phyloP scores from a whole-genome alignment of 768 basidiomycete genomes.

The Butyriboletus loyo region DNA sequence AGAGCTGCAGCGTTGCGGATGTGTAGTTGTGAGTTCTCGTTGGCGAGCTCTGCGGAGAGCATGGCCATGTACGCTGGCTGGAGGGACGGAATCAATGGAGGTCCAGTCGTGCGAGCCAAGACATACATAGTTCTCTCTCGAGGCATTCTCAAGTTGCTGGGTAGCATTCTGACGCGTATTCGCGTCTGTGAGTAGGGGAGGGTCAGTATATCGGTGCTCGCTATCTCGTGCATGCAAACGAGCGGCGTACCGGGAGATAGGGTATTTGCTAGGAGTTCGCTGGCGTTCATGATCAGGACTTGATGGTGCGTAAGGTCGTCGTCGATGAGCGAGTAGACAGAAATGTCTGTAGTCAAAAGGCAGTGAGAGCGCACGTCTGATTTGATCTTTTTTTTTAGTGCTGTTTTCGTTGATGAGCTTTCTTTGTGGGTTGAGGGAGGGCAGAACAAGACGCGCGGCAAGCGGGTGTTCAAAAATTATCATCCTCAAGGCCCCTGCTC shows the following conservation, averaged over 20 bases:
- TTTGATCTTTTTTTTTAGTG: slow-evolving; percentile 10
- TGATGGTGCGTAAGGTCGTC: slow-evolving; percentile 23
- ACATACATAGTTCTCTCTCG: slow-evolving; percentile 87
- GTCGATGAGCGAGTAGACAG: slow-evolving; percentile 17
- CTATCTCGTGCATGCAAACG: slow-evolving; percentile 28
- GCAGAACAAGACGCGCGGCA: slow-evolving; percentile 28
- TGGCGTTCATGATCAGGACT: slow-evolving; percentile 75
- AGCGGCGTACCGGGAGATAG: slow-evolving; percentile 77
- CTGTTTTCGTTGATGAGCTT: background rate
- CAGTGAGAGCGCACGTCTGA: slow-evolving; percentile 10
- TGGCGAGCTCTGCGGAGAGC: slow-evolving; percentile 80
- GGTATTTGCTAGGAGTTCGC: slow-evolving; percentile 87
- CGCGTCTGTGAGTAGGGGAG: slow-evolving; percentile 56
- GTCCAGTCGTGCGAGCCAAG: background rate
- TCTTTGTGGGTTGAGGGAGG: slow-evolving; percentile 26
- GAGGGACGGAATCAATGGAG: slow-evolving; percentile 50
- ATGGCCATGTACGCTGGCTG: slow-evolving; percentile 93
- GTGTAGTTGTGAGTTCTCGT: slow-evolving; percentile 66
- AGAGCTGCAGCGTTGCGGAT: slow-evolving; percentile 95
- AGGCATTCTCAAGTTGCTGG: slow-evolving; percentile 81
- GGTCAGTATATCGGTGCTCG: slow-evolving; percentile 27
- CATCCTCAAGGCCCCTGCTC: slow-evolving; percentile 1
- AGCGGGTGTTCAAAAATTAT: slow-evolving; percentile 36
- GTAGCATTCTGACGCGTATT: slow-evolving; percentile 90
- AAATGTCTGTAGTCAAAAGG: slow-evolving; percentile 13